Base-by-base conservation (phyloP, 2,329 filamentous ascomycete species). In the Fusarium sp. region DNA sequence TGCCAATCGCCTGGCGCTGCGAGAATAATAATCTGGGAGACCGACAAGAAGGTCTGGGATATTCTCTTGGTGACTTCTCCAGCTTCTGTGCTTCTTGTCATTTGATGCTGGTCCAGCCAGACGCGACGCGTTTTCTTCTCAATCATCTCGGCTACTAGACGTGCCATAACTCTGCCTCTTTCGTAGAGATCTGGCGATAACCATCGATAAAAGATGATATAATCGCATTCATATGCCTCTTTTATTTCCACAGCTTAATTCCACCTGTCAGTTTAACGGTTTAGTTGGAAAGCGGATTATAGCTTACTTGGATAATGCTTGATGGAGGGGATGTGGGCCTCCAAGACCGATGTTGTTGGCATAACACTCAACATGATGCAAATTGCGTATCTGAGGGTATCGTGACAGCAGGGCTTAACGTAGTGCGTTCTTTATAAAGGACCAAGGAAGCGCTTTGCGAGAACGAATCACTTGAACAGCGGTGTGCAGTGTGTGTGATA, bases 91-190 rank as follows among this genome's bases (percentile, higher is more conserved):
- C 28, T 55, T 18, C 64, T 28, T 0, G 25, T 57, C 16, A 67
- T 67, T 11, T 62, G 62, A 11, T 66, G 47, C 21, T 67, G 62
- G 32, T 66, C 63, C 1, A 66, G 63, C 64, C 64, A 67, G 13
- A 67, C 62, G 0, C 56, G 47, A 2, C 42, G 46, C 1, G 55
- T 61, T 2, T 41, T 61, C 27, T 66, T 66, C 13, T 66, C 55
- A 2, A 66, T 55, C 55, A 66, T 55, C 4, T 60, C 63, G 0
- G 62, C 32, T 0, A 66, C 55, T 4, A 66, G 23, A 9, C 61
- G 63, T 7, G 63, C 63, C 63, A 66, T 66, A 3, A 66, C 62
- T 13, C 63, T 43, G 1, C 63, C 63, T 4, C 63, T 59, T 4
- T 66, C 62, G 5, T 60, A 66, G 2, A 53, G 6, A 6, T 61